These are phyloP conservation scores for Chenopodium berlandieri DNA, from an alignment of 148 eudicot species.

Conservation along the genomic window DNA sequence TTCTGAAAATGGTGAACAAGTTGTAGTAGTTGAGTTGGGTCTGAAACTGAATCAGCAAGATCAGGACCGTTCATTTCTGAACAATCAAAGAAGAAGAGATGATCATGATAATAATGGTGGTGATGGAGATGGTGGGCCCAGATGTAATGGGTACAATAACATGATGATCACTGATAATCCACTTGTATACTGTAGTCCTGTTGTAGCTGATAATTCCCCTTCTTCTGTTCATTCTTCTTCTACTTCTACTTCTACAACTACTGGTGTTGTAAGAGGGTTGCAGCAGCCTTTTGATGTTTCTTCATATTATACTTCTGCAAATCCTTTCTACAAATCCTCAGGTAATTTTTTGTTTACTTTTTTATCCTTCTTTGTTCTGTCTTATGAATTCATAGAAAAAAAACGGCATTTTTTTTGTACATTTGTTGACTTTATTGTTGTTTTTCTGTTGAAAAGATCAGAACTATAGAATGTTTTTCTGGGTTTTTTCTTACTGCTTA, in stretches of 20 bases:
- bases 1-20: constrained; percentile 3
- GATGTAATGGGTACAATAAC: constrained; percentile 20
- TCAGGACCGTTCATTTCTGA: constrained; percentile 26
- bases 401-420: neutral
- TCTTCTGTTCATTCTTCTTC: constrained; percentile 13
- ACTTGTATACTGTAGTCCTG: neutral
- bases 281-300: constrained; percentile 54
- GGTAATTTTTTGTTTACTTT: constrained; percentile 24
- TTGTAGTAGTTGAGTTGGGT: constrained; percentile 30
- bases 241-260: constrained; percentile 7
- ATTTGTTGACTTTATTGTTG: neutral
- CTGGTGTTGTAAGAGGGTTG: constrained; percentile 20
- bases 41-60: constrained; percentile 26
- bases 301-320: constrained; percentile 16
- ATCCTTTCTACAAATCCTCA: constrained; percentile 44
- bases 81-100: neutral
- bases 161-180: neutral
- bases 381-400: neutral
- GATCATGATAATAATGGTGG: constrained; percentile 1
- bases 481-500: neutral
- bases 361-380: neutral
- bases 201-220: neutral
- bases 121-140: constrained; percentile 34
- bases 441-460: constrained; percentile 1
- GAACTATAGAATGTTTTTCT: constrained; percentile 3